Base-by-base conservation (phyloP, 768 basidiomycete species). In the Amanita jacksonii region DNA sequence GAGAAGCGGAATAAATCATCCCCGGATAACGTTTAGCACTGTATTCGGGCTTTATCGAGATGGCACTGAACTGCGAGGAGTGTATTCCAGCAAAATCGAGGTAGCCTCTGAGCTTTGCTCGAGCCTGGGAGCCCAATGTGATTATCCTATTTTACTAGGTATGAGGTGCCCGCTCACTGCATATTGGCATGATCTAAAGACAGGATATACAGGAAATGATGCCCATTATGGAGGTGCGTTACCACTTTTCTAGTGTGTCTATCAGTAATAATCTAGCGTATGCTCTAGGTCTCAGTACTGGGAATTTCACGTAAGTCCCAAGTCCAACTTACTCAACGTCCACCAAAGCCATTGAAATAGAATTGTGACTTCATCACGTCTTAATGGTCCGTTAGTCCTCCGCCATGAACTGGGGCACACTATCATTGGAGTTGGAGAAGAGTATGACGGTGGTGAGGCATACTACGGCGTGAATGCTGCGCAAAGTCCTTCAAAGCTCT, bases 391-490 rank as follows among this genome's bases (percentile, higher is more conserved):
- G 13, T 70, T 84, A 15, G 82, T 87, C 5, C 70, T 88, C 23
- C 73, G 84, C 5, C 85, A 86, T 53, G 85, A 87, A 58, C 73
- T 87, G 1, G 85, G 85, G 0, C 85, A 89, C 60, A 85, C 82
- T 18, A 75, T 87, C 38, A 83, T 87, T 51, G 64, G 75, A 5
- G 79, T 85, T 15, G 86, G 86, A 3, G 86, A 88, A 61, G 85
- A 87, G 62, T 87, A 89, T 54, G 86, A 88, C 50, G 85, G 85
- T 9, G 85, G 83, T 3, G 76, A 60, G 48, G 79, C 67, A 3
- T 89, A 88, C 58, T 84, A 71, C 52, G 85, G 85, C 12, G 67
- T 70, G 27, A 85, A 89, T 53, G 73, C 81, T 3, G 67, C 69
- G 20, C 62, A 71, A 35, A 57, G 76, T 49, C 52, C 62, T 24